phyloP scores from a whole-genome alignment of 2,329 filamentous ascomycete species.

The Neopestalotiopsis sp. region DNA sequence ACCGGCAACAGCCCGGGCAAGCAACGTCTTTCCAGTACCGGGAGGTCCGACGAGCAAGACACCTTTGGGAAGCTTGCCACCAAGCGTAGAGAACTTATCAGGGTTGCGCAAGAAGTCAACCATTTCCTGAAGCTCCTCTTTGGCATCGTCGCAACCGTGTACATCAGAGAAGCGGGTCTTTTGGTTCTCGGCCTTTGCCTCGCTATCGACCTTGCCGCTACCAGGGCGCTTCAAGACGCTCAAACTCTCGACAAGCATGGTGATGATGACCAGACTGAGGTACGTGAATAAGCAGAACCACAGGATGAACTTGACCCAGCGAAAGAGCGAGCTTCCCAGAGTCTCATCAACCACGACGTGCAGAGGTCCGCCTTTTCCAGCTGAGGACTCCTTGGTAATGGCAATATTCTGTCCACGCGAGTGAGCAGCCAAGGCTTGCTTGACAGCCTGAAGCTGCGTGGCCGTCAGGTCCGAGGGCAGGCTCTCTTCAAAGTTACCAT shows the following conservation, averaged over 20 bases:
- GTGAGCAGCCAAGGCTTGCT: constrained; percentile 79
- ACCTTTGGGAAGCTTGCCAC: constrained; percentile 96
- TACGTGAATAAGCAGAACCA: constrained; percentile 82
- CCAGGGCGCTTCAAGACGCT: constrained; percentile 81
- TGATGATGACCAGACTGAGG: constrained; percentile 77
- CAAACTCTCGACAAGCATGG: constrained; percentile 81
- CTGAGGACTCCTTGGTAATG: constrained; percentile 52
- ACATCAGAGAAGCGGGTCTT: constrained; percentile 91
- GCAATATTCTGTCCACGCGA: constrained; percentile 71
- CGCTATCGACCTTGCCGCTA: constrained; percentile 71
- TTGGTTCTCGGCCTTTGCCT: constrained; percentile 92
- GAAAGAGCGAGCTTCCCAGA: constrained; percentile 77
- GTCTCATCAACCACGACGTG: constrained; percentile 97
- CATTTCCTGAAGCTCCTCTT: constrained; percentile 95
- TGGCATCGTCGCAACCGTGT: constrained; percentile 96
- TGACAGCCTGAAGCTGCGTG: constrained; percentile 76
- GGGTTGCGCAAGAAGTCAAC: constrained; percentile 96
- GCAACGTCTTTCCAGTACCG: constrained; percentile 95
- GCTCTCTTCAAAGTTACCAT: constrained; percentile 35
- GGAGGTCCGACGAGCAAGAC: constrained; percentile 93
- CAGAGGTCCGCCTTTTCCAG: constrained; percentile 82
- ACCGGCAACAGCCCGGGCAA: constrained; percentile 93
- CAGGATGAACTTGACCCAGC: constrained; percentile 87
- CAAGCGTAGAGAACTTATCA: constrained; percentile 89
- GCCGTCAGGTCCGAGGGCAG: constrained; percentile 52